Evolutionary conservation across 306 rosid genomes (phyloP).

Genomic region (Lathyrus sativus): DNA sequence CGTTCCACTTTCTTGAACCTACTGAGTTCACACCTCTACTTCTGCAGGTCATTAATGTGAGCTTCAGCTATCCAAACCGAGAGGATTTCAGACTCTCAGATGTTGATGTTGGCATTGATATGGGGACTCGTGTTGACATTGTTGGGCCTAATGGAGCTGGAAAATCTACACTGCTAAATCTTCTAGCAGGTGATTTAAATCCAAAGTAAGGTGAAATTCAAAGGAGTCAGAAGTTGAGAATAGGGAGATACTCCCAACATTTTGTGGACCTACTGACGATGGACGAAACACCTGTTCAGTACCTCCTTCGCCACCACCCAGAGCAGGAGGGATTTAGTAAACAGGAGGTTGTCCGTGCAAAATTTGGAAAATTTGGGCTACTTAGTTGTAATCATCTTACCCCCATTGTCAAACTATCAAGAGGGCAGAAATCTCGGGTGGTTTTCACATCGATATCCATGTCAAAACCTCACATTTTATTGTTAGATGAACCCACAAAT

Average conservation of each 20-base stretch:
- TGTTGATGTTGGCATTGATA: slow-evolving; percentile 27
- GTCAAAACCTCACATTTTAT: slow-evolving; percentile 78
- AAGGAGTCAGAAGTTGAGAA: slow-evolving; percentile 24
- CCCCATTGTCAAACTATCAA: slow-evolving; percentile 24
- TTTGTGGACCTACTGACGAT: slow-evolving; percentile 21
- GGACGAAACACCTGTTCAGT: slow-evolving; percentile 28
- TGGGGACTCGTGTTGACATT: slow-evolving; percentile 30
- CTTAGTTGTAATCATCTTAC: slow-evolving; percentile 16
- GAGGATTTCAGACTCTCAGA: slow-evolving; percentile 19
- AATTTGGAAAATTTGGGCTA: slow-evolving; percentile 23
- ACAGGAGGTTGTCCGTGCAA: slow-evolving; percentile 17
- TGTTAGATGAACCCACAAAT: slow-evolving; percentile 79
- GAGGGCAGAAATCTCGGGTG: slow-evolving; percentile 49
- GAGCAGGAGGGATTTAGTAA: slow-evolving; percentile 22
- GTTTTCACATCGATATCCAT: slow-evolving; percentile 81
- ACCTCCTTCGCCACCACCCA: slow-evolving; percentile 17
- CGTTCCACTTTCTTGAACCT: slow-evolving; percentile 20
- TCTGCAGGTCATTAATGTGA: slow-evolving; percentile 10
- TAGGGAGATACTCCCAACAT: slow-evolving; percentile 26
- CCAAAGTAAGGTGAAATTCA: background rate
- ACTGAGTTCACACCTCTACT: slow-evolving; percentile 21
- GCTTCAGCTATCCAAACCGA: slow-evolving; percentile 18
- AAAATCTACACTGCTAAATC: slow-evolving; percentile 28
- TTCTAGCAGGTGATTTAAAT: slow-evolving; percentile 19
- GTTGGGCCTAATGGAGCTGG: slow-evolving; percentile 31